phyloP scores from a whole-genome alignment of 768 basidiomycete genomes.

The Coprinellus micaceus region DNA sequence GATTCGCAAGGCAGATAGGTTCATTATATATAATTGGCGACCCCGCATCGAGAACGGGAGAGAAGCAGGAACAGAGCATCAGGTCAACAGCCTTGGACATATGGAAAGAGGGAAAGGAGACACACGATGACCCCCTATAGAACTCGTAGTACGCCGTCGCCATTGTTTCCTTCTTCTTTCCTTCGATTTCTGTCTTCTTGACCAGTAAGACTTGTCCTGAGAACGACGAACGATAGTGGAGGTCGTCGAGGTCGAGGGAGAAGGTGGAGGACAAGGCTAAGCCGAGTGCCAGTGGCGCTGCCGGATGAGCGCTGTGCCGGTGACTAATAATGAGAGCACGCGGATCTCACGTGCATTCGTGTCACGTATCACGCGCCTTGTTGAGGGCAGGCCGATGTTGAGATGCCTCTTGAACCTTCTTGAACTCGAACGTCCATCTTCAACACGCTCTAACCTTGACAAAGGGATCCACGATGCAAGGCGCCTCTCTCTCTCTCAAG shows the following conservation, averaged over 20 bases:
- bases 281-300: neutral
- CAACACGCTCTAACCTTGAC: no score
- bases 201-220: no score
- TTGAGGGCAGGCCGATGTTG: neutral
- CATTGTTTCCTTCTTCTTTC: slow-evolving; percentile 35
- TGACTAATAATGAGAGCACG: neutral
- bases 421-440: no score
- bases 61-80: no score
- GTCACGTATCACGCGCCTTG: neutral
- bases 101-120: slow-evolving; percentile 4
- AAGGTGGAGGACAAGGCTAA: neutral
- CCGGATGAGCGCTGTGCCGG: neutral
- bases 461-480: no score
- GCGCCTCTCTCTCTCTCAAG: no score
- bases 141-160: slow-evolving; percentile 89
- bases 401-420: no score
- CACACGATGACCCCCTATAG: slow-evolving; percentile 88
- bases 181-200: neutral
- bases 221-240: neutral
- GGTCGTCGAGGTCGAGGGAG: neutral
- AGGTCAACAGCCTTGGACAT: no score
- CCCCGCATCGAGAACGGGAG: no score
- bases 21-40: no score
- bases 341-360: neutral
- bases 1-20: no score